Evolutionary conservation across 1,284 basidiomycete genomes (phyloP).

Genomic region (Phellopilus nigrolimitatus): DNA sequence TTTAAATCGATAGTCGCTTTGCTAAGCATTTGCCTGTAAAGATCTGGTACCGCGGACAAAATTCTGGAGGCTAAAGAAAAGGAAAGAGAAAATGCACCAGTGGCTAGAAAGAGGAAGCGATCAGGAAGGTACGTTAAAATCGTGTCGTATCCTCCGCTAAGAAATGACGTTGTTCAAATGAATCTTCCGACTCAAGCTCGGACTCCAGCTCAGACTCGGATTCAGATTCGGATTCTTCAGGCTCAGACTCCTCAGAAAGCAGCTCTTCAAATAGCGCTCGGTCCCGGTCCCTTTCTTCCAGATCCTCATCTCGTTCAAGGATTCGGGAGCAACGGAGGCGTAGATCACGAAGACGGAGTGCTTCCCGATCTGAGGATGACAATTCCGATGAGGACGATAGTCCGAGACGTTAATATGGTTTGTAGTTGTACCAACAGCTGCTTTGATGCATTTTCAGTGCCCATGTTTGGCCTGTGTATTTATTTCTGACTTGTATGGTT

Average conservation of each 20-base stretch:
- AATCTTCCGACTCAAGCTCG: constrained; percentile 38
- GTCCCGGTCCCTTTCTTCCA: constrained; percentile 6
- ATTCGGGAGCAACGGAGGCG: not conserved
- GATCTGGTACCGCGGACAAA: constrained; percentile 65
- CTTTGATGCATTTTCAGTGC: not conserved
- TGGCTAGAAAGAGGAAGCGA: constrained; percentile 42
- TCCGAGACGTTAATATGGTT: not conserved
- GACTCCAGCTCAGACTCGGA: constrained; percentile 39
- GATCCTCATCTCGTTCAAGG: constrained; percentile 1
- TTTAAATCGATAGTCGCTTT: constrained; percentile 11
- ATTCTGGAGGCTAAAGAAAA: constrained; percentile 73
- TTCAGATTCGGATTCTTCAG: constrained; percentile 37
- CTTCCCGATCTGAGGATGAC: not conserved
- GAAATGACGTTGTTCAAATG: not conserved
- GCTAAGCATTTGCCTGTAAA: constrained; percentile 27
- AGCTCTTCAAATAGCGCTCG: not conserved
- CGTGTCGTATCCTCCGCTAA: constrained; percentile 23
- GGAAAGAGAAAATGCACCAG: constrained; percentile 31
- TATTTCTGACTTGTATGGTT: not conserved
- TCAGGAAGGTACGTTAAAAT: constrained; percentile 23
- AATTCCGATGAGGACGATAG: constrained; percentile 1
- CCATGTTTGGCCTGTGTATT: not conserved
- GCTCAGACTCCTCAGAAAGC: not conserved
- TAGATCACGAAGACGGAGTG: not conserved
- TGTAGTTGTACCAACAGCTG: not conserved